These are phyloP conservation scores for Saturnispora besseyi DNA, from an alignment of 805 yeast species.

Conservation along the genomic window DNA sequence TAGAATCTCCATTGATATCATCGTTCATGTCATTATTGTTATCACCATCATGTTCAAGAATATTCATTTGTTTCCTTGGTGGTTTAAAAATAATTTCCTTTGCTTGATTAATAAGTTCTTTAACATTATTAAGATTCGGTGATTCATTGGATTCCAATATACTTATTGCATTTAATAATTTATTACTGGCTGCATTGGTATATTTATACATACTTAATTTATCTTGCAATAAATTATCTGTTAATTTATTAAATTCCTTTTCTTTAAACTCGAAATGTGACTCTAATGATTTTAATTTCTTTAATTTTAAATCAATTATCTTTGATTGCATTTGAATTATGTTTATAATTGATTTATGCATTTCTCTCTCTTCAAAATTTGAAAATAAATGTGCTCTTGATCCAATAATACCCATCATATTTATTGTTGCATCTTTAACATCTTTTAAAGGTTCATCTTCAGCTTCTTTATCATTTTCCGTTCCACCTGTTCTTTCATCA, in stretches of 20 bases:
- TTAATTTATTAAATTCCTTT: slow-evolving; percentile 49
- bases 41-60: slow-evolving; percentile 22
- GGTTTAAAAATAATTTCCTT: slow-evolving; percentile 23
- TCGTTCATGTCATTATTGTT: slow-evolving; percentile 12
- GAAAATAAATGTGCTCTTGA: slow-evolving; percentile 75
- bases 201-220: slow-evolving; percentile 57
- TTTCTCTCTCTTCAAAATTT: slow-evolving; percentile 69
- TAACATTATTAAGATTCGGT: slow-evolving; percentile 14
- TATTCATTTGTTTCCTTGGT: slow-evolving; percentile 26
- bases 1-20: slow-evolving; percentile 22
- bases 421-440: slow-evolving; percentile 51
- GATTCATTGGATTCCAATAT: slow-evolving; percentile 13
- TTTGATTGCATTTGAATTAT: slow-evolving; percentile 54
- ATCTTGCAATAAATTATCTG: slow-evolving; percentile 58
- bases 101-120: slow-evolving; percentile 22
- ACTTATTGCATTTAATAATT: slow-evolving; percentile 33
- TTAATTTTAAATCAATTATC: slow-evolving; percentile 56
- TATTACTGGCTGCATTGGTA: slow-evolving; percentile 41
- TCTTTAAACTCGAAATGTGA: slow-evolving; percentile 57
- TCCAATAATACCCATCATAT: slow-evolving; percentile 71
- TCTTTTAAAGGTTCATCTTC: slow-evolving; percentile 19
- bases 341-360: slow-evolving; percentile 47
- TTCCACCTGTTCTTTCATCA: slow-evolving; percentile 31
- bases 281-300: slow-evolving; percentile 52
- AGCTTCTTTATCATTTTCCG: neutral